A percentile compares a stretch with the other conserved stretches of the same genome.
Conservation (phyloP, 1,284 basidiomycete genomes). For the Sanghuangporus weigelae region DNA sequence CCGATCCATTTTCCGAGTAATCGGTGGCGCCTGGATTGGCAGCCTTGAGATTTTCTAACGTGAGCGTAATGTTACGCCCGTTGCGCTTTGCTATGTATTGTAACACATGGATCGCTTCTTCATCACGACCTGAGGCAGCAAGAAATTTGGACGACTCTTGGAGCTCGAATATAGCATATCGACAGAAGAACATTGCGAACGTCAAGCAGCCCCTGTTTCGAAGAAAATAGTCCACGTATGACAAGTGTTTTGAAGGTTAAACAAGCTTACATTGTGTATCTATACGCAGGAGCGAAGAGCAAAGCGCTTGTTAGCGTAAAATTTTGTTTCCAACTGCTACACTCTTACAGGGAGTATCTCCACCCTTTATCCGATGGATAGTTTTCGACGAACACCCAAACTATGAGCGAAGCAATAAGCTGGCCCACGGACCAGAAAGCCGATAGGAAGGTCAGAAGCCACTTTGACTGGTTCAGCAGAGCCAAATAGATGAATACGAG, state of each 20-base stretch:
- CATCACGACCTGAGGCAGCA: conserved; percentile 48
- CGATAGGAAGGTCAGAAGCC: conserved; percentile 57
- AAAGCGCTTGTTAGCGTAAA: not conserved
- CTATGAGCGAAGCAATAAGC: conserved; percentile 44
- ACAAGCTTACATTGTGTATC: conserved; percentile 34
- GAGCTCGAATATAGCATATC: conserved; percentile 43
- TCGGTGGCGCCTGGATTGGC: conserved; percentile 24
- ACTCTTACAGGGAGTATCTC: conserved; percentile 51
- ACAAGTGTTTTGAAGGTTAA: too few relatives aligned
- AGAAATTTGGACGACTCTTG: conserved; percentile 61
- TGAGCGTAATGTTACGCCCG: conserved; percentile 40
- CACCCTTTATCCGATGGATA: conserved; percentile 48
- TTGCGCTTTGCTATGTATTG: conserved; percentile 49
- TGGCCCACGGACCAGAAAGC: conserved; percentile 65
- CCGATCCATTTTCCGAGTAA: conserved; percentile 22
- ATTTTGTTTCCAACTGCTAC: conserved; percentile 3
- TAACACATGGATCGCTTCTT: conserved; percentile 49
- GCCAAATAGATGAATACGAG: not conserved
- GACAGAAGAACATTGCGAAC: conserved; percentile 39
- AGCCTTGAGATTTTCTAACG: conserved; percentile 38
- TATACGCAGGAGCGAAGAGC: conserved; percentile 15
- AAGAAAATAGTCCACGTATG: too few relatives aligned
- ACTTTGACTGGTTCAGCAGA: conserved; percentile 23
- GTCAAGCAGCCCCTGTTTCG: conserved; percentile 37
- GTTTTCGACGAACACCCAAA: conserved; percentile 48